A percentile compares a stretch with the other conserved stretches of the same genome.
These are phyloP conservation scores for Fusarium penzigii DNA, from an alignment of 2,329 filamentous ascomycete species.

Conservation along the genomic window DNA sequence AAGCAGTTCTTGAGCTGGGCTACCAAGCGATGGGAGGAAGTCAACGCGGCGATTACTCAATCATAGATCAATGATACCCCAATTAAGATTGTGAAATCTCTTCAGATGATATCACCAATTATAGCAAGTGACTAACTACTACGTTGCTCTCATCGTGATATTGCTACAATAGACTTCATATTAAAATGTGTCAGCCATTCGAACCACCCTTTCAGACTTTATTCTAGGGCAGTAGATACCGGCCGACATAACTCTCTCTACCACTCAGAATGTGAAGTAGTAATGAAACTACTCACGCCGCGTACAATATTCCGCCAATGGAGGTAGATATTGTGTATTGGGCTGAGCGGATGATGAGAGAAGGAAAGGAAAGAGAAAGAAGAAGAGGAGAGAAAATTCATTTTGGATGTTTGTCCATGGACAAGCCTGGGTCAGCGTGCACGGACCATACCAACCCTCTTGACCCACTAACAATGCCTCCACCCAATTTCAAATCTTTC, in stretches of 20 bases:
- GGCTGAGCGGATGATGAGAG: constrained; percentile 31
- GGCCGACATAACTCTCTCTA: constrained; percentile 64
- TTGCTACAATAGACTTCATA: neutral
- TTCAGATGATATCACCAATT: neutral
- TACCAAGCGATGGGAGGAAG: constrained; percentile 37
- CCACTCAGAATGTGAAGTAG: constrained; percentile 54
- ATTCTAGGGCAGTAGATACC: constrained; percentile 90
- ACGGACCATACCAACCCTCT: constrained; percentile 24
- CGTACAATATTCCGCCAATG: constrained; percentile 28
- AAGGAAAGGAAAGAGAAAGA: constrained; percentile 27
- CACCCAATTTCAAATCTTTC: constrained; percentile 20
- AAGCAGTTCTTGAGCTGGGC: constrained; percentile 49
- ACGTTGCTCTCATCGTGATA: neutral
- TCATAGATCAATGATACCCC: constrained; percentile 32
- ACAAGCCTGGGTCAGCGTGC: constrained; percentile 7
- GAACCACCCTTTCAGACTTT: constrained; percentile 77
- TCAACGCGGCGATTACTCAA: constrained; percentile 34
- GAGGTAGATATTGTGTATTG: constrained; percentile 32
- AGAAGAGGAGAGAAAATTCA: constrained; percentile 33
- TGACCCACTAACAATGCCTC: constrained; percentile 24
- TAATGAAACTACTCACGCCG: constrained; percentile 54
- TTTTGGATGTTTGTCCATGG: constrained; percentile 10
- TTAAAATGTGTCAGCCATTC: constrained; percentile 71
- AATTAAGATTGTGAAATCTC: constrained; percentile 6
- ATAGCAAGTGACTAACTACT: neutral